Evolutionary conservation across 371 early-diverging fungal species (phyloP).

Genomic region (Basidiobolus heterosporus): DNA sequence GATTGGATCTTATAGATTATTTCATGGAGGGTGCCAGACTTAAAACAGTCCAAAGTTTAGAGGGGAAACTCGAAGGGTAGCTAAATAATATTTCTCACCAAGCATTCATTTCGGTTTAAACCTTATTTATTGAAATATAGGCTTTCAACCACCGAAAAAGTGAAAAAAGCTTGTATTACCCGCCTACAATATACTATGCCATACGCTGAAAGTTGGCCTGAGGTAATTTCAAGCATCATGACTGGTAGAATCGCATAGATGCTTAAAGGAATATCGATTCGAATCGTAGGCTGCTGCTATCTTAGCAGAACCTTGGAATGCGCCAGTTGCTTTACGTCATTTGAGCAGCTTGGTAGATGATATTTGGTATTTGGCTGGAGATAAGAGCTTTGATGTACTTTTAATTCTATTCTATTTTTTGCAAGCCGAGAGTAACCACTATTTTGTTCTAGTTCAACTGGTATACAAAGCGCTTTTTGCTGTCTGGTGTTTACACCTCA

Average conservation of each 20-base stretch:
- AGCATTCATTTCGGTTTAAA: slow-evolving; percentile 9
- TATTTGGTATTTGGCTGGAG: slow-evolving; percentile 78
- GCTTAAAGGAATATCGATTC: neutral
- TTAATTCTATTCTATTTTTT: neutral
- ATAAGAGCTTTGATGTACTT: slow-evolving; percentile 58
- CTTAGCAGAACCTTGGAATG: slow-evolving; percentile 62
- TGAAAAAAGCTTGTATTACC: slow-evolving; percentile 39
- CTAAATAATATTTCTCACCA: slow-evolving; percentile 5
- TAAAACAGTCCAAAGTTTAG: slow-evolving; percentile 31
- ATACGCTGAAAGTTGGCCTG: slow-evolving; percentile 60
- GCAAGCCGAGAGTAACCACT: neutral
- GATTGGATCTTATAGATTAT: slow-evolving; percentile 53
- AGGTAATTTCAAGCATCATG: slow-evolving; percentile 17
- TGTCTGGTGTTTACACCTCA: slow-evolving; percentile 66
- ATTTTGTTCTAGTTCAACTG: slow-evolving; percentile 48
- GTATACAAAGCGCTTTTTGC: slow-evolving; percentile 65
- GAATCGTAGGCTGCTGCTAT: slow-evolving; percentile 50
- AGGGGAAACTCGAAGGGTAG: slow-evolving; percentile 31
- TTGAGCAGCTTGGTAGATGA: slow-evolving; percentile 61
- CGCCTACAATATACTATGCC: slow-evolving; percentile 61
- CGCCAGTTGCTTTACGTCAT: slow-evolving; percentile 43
- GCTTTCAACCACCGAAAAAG: slow-evolving; percentile 29
- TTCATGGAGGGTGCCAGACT: slow-evolving; percentile 46
- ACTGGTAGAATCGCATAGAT: neutral
- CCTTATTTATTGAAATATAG: slow-evolving; percentile 6